These are phyloP conservation scores for Aphanoascus verrucosus DNA, from an alignment of 2,329 filamentous ascomycete species.

Conservation along the genomic window DNA sequence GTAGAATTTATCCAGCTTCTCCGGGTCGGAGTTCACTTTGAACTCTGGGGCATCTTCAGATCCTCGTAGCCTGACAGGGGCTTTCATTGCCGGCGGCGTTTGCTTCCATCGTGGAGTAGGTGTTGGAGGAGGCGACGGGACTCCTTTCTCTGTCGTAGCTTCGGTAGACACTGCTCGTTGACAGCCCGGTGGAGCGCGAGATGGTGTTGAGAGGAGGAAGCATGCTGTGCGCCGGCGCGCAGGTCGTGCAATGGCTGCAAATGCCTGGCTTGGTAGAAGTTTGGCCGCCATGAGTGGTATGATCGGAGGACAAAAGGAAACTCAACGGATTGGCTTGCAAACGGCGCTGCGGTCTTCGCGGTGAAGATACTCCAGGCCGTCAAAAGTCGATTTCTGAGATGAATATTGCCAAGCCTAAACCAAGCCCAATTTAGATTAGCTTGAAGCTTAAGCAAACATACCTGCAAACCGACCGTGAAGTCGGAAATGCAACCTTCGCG, in stretches of 20 bases:
- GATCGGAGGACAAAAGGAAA: background rate
- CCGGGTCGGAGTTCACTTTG: constrained; percentile 64
- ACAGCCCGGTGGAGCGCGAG: constrained; percentile 20
- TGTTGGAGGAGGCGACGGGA: constrained; percentile 22
- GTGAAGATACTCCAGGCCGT: too few relatives aligned
- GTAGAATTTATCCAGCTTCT: constrained; percentile 66
- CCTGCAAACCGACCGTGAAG: too few relatives aligned
- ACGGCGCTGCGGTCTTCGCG: background rate
- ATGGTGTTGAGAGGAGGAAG: constrained; percentile 16
- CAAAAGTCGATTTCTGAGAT: background rate
- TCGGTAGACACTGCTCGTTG: constrained; percentile 23
- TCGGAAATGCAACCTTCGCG: too few relatives aligned
- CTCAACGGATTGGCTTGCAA: background rate
- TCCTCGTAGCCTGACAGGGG: constrained; percentile 44
- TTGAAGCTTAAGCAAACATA: too few relatives aligned
- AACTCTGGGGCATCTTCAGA: constrained; percentile 35
- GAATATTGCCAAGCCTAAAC: background rate
- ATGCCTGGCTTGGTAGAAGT: constrained; percentile 12
- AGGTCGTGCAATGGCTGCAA: constrained; percentile 16
- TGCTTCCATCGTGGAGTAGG: constrained; percentile 56
- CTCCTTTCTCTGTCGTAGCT: constrained; percentile 17
- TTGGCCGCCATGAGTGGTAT: constrained; percentile 14
- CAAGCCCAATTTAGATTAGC: background rate
- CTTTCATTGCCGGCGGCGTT: constrained; percentile 60
- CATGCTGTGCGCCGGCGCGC: constrained; percentile 20